Conservation (phyloP, 1,139 yeast genomes). For the Debaryomyces subglobosus region DNA sequence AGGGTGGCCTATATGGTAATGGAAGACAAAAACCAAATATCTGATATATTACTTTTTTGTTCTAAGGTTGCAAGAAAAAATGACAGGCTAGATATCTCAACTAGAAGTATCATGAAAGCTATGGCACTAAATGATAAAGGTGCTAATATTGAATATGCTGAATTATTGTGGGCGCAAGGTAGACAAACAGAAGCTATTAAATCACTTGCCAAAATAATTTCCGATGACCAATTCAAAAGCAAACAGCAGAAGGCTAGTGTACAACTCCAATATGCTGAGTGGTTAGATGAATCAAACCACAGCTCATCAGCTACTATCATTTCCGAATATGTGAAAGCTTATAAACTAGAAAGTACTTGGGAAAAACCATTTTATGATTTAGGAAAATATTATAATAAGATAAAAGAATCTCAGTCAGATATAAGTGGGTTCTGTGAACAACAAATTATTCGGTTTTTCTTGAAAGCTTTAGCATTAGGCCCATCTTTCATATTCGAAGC, state of each 20-base stretch:
- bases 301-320: conserved; percentile 76
- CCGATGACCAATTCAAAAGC: conserved; percentile 21
- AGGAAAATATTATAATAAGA: conserved; percentile 78
- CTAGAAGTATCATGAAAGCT: conserved; percentile 73
- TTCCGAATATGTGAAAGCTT: conserved; percentile 65
- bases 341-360: conserved; percentile 61
- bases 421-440: conserved; percentile 67
- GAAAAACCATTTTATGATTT: conserved; percentile 81
- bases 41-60: conserved; percentile 58
- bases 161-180: conserved; percentile 87
- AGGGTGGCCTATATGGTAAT: conserved; percentile 55
- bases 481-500: conserved; percentile 78
- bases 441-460: conserved; percentile 64
- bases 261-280: conserved; percentile 78
- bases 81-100: conserved; percentile 72
- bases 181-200: conserved; percentile 86
- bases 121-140: conserved; percentile 49
- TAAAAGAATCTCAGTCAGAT: conserved; percentile 63
- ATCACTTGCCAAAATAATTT: conserved; percentile 51
- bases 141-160: conserved; percentile 81
- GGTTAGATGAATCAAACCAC: conserved; percentile 89
- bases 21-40: conserved; percentile 30
- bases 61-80: conserved; percentile 72
- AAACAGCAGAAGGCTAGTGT: conserved; percentile 45
- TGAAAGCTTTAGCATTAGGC: conserved; percentile 71